A percentile compares a stretch with the other conserved stretches of the same genome.
These are phyloP conservation scores for Xylariaceae sp. DNA, from an alignment of 2,329 filamentous ascomycete species.

Conservation along the genomic window DNA sequence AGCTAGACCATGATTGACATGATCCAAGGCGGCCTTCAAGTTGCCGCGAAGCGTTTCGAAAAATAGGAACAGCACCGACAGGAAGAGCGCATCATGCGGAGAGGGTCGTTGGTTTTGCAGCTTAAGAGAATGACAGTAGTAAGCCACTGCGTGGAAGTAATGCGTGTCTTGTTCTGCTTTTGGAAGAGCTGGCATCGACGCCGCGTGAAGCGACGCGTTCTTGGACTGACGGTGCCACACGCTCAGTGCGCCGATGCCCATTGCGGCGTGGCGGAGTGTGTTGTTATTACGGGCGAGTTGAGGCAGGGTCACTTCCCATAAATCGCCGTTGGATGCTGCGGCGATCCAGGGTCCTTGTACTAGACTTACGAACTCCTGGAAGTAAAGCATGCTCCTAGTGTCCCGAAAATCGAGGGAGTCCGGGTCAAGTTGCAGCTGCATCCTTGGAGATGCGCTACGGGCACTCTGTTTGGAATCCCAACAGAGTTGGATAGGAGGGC, in stretches of 20 bases:
- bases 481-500: conserved; percentile 20
- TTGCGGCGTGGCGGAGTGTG: conserved; percentile 37
- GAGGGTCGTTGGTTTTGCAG: conserved; percentile 32
- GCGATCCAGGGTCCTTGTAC: conserved; percentile 35
- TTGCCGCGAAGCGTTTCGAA: conserved; percentile 39
- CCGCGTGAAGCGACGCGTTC: conserved; percentile 6
- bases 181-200: conserved; percentile 5
- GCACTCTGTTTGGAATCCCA: conserved; percentile 31
- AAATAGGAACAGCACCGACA: conserved; percentile 37
- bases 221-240: conserved; percentile 26
- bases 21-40: conserved; percentile 37
- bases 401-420: conserved; percentile 23
- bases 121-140: conserved; percentile 41
- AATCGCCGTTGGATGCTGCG: conserved; percentile 26
- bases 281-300: conserved; percentile 35
- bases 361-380: conserved; percentile 37
- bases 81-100: conserved; percentile 35
- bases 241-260: conserved; percentile 37
- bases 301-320: conserved; percentile 37
- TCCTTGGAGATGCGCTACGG: conserved; percentile 1
- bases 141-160: conserved; percentile 39
- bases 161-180: conserved; percentile 20
- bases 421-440: conserved; percentile 19
- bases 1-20: conserved; percentile 41
- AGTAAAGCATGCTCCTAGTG: conserved; percentile 28